Base-by-base conservation (phyloP, 1,139 yeast species). In the Kurtzmaniella quercitrusa region DNA sequence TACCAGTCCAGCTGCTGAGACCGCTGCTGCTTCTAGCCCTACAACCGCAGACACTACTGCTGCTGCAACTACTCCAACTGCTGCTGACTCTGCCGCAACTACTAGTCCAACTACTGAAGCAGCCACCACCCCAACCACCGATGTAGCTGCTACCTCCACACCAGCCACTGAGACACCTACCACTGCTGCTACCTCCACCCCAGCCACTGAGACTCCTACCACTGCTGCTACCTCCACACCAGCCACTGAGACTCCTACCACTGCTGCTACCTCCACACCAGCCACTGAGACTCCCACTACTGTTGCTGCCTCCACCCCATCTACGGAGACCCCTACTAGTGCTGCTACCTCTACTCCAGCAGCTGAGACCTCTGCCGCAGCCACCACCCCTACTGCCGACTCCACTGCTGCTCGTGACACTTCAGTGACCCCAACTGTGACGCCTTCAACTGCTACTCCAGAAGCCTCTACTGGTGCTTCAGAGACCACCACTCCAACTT, bases 171-270 rank as follows among this genome's bases (percentile, higher is more conserved):
- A 25, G n/a, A n/a, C 44, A 15, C 3, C 44, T n/a, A 31, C 42
- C 15, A n/a, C n/a, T n/a, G 21, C 46, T 27, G 39, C 18, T 11
- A 37, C 36, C n/a, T 11, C 37, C 18, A 8, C 42, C 25, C 18
- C 41, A 18, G 39, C 47, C n/a, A 15, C 2, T 1, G 41, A 15
- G 7, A 21, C 36, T 4, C 11, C 40, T 25, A 27, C n/a, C n/a
- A n/a, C 3, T 34, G 40, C 33, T 40, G 34, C 42, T 40, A 31
- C 14, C 41, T 39, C 37, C n/a, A 17, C 44, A n/a, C 18, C 46
- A 11, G 23, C 39, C 8, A 36, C 38, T 10, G 42, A 14, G 7
- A 21, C 46, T 25, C 16, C 36, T 25, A 29, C 47, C 29, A 16
- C 3, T 34, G 40, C 33, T 40, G 34, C 42, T 40, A 31, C 14